phyloP scores from a whole-genome alignment of 2,329 filamentous ascomycete species.

The Diaporthe caulivora region DNA sequence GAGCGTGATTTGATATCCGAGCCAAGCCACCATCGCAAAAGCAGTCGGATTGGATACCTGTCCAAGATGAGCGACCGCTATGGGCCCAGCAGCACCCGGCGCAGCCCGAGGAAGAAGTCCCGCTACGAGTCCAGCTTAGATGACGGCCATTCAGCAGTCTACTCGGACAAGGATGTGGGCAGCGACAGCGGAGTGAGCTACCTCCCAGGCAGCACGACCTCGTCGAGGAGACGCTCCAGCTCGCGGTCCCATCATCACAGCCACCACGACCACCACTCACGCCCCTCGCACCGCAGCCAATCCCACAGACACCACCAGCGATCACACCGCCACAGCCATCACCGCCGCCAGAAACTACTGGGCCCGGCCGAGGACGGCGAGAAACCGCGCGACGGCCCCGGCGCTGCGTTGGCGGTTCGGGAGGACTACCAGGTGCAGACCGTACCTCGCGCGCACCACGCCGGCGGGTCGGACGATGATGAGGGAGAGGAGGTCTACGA shows the following conservation, averaged over 20 bases:
- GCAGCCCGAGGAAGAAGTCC: conserved; percentile 21
- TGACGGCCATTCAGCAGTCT: neutral
- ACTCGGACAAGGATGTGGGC: conserved; percentile 13
- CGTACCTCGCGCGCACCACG: conserved; percentile 17
- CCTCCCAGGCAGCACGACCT: conserved; percentile 13
- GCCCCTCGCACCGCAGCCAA: conserved; percentile 11
- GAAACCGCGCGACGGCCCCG: conserved; percentile 4
- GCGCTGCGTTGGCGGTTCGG: conserved; percentile 15
- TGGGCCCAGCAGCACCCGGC: conserved; percentile 12
- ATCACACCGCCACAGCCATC: conserved; percentile 12
- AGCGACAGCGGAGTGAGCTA: conserved; percentile 30
- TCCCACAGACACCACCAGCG: conserved; percentile 14
- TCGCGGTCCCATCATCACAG: neutral
- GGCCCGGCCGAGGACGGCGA: conserved; percentile 15
- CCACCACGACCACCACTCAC: neutral
- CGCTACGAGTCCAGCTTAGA: conserved; percentile 5
- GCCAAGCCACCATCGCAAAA: neutral
- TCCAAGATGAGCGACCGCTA: conserved; percentile 11
- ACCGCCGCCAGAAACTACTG: conserved; percentile 12
- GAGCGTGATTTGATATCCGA: neutral
- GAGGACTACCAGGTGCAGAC: conserved; percentile 26
- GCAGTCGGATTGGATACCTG: neutral
- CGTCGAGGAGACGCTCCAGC: neutral
- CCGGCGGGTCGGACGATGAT: conserved; percentile 9
- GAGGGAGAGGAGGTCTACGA: conserved; percentile 36